Percentiles rank a stretch among this genome's conserved stretches.
phyloP scores from a whole-genome alignment of 768 basidiomycete genomes.

The Neoboletus magnificus region DNA sequence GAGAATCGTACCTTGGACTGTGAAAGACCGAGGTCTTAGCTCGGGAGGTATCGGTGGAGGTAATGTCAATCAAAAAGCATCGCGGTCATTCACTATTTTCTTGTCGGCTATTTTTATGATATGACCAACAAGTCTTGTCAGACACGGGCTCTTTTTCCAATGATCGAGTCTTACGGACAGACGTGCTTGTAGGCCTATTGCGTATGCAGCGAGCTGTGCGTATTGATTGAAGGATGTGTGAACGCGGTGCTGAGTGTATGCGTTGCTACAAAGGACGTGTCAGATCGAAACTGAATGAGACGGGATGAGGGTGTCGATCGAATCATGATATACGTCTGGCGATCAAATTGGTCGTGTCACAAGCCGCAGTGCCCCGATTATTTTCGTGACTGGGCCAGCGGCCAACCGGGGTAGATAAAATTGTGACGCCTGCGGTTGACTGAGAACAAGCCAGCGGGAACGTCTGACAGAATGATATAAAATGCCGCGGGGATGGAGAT shows the following conservation, averaged over 20 bases:
- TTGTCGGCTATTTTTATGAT: conserved; percentile 4
- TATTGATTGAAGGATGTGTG: conserved; percentile 4
- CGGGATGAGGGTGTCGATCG: conserved; percentile 19
- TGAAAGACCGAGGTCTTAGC: conserved; percentile 23
- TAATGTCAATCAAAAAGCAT: conserved; percentile 22
- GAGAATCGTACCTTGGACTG: conserved; percentile 10
- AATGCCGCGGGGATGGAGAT: conserved; percentile 34
- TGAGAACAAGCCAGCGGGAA: conserved; percentile 11
- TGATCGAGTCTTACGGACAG: conserved; percentile 9
- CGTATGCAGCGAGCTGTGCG: conserved; percentile 1
- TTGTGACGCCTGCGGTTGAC: conserved; percentile 15
- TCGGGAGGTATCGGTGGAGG: conserved; percentile 7
- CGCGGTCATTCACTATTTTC: conserved; percentile 9
- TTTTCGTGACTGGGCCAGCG: conserved; percentile 2
- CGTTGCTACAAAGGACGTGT: conserved; percentile 22
- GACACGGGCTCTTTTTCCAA: conserved; percentile 3
- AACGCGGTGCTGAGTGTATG: conserved; percentile 19
- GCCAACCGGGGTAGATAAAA: conserved; percentile 3
- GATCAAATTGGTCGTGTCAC: conserved; percentile 28
- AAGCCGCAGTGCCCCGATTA: conserved; percentile 17
- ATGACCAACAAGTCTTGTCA: neutral
- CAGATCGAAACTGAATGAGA: conserved; percentile 19
- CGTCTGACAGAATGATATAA: conserved; percentile 14
- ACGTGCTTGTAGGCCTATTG: conserved; percentile 5
- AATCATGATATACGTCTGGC: conserved; percentile 20